Evolutionary conservation across 805 yeast genomes (phyloP).

Genomic region (Scheffersomyces amazonensis): DNA sequence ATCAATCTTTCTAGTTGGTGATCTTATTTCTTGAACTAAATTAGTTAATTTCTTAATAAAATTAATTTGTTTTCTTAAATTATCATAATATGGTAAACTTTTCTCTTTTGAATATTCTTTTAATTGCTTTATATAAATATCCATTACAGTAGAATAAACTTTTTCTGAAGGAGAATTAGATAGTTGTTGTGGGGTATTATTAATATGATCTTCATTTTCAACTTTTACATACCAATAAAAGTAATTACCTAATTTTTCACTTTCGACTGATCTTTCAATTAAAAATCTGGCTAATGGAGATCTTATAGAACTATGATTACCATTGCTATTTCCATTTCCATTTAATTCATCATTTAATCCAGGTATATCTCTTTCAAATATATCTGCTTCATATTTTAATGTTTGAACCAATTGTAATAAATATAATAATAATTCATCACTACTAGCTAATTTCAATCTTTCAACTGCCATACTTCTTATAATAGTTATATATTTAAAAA

Average conservation of each 20-base stretch:
- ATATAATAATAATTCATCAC: conserved; percentile 76
- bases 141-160: conserved; percentile 33
- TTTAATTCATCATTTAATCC: not conserved
- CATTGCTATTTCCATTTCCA: not conserved
- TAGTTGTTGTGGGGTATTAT: conserved; percentile 8
- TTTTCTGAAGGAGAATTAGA: conserved; percentile 6
- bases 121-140: conserved; percentile 39
- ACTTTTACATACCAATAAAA: conserved; percentile 92
- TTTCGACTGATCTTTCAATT: conserved; percentile 65
- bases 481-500: conserved; percentile 44
- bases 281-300: conserved; percentile 76
- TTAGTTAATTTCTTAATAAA: conserved; percentile 64
- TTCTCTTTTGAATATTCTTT: conserved; percentile 23
- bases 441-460: conserved; percentile 71
- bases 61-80: conserved; percentile 60
- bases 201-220: conserved; percentile 66
- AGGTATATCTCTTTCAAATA: conserved; percentile 6
- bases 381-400: conserved; percentile 65
- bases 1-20: conserved; percentile 55
- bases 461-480: conserved; percentile 89
- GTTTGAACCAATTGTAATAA: conserved; percentile 90
- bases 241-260: conserved; percentile 69
- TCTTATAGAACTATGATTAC: conserved; percentile 16
- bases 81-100: conserved; percentile 31
- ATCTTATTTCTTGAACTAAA: conserved; percentile 62